These are phyloP conservation scores for Fusarium austroafricanum DNA, from an alignment of 2,329 filamentous ascomycete genomes.

Conservation along the genomic window DNA sequence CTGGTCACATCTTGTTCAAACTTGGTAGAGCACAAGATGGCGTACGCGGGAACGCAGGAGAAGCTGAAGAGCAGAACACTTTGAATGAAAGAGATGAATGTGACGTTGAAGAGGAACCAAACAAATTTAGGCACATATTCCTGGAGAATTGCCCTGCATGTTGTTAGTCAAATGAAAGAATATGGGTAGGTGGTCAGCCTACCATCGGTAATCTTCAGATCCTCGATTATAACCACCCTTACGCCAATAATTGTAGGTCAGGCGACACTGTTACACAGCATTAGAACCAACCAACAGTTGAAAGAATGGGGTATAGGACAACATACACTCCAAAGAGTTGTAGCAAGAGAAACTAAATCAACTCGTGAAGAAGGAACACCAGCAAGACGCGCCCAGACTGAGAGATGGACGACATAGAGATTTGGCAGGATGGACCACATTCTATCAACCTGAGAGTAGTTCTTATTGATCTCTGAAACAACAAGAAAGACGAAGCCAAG, in stretches of 20 bases:
- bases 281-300: conserved; percentile 9
- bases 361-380: conserved; percentile 77
- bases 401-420: conserved; percentile 86
- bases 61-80: conserved; percentile 84
- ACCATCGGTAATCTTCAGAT: conserved; percentile 95
- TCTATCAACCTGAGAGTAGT: conserved; percentile 97
- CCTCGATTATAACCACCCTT: conserved; percentile 91
- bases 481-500: conserved; percentile 79
- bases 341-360: conserved; percentile 78
- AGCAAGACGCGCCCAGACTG: conserved; percentile 81
- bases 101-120: conserved; percentile 87
- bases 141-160: conserved; percentile 74
- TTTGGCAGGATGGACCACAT: conserved; percentile 91
- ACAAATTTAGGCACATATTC: conserved; percentile 69
- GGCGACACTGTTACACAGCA: conserved; percentile 67
- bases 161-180: conserved; percentile 17
- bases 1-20: conserved; percentile 63
- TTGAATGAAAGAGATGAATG: conserved; percentile 90
- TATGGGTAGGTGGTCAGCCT: conserved; percentile 16
- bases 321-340: conserved; percentile 82
- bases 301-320: neutral
- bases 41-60: conserved; percentile 81
- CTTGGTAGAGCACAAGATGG: conserved; percentile 78
- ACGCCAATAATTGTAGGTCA: conserved; percentile 98
- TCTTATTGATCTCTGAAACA: conserved; percentile 85